Base-by-base conservation (phyloP, 768 basidiomycete genomes). In the Tulasnella calospora region DNA sequence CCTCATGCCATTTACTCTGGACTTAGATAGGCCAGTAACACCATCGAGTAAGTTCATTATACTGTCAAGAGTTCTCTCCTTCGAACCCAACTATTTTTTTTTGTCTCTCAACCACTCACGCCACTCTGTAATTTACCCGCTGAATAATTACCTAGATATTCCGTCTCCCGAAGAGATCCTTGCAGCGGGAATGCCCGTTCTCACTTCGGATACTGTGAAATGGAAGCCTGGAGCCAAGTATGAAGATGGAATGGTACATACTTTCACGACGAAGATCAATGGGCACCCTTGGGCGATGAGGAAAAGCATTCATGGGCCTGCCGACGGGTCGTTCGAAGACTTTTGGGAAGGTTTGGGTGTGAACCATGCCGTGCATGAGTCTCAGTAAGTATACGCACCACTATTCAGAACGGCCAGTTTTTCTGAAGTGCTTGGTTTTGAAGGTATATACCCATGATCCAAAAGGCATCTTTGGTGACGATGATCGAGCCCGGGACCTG, bases 291-390 rank as follows among this genome's bases (percentile, higher is more conserved):
- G 74, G 74, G 44, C 36, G 3, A 76, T 76, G 74, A 27, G 77
- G 35, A 35, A 51, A 17, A 78, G 77, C 40, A 44, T 51, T n/a
- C 77, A 78, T 71, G 71, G 55, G n/a, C 30, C 70, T n/a, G 33
- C 38, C 27, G 77, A 78, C 10, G 77, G 46, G n/a, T 15, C 77
- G 15, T 78, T 78, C 35, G 77, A 78, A 4, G 77, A 78, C 9
- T 73, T 78, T 21, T 78, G 77, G 77, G 33, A 47, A 10, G 71
- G 71, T 13, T 36, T 78, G n/a, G 70, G 71, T 17, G 70, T 73
- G 2, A 57, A 78, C 23, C 77, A 78, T 36, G 19, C 76, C 30
- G 27, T 69, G 61, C 76, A 77, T 35, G 76, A 77, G 38, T n/a
- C 36, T 35, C 38, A 77, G 76, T 77, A 33, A 40, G 76, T 9